A percentile compares a stretch with the other conserved stretches of the same genome.
Conservation (phyloP, 371 early-diverging fungal species). For the Saksenaea oblongispora region DNA sequence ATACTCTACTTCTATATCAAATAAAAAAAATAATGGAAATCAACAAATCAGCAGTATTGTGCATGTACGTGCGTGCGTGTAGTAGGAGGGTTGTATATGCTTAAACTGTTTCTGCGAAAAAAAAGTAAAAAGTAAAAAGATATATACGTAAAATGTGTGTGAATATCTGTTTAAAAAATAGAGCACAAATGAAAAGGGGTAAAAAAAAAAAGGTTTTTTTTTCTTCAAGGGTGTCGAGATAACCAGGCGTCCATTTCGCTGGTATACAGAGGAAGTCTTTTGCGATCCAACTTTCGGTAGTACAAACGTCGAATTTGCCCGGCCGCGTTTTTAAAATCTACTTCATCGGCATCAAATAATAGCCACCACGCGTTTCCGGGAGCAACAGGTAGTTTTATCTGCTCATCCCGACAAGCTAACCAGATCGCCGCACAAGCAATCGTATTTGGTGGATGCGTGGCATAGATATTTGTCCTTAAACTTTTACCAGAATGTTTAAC, state of each 20-base stretch:
- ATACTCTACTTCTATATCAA: not conserved
- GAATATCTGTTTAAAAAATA: not conserved
- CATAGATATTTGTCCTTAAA: constrained; percentile 77
- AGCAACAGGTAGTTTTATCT: constrained; percentile 70
- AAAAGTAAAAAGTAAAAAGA: no score
- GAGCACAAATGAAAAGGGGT: not conserved
- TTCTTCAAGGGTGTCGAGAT: not conserved
- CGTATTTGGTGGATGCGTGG: constrained; percentile 82
- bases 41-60: constrained; percentile 3
- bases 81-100: no score
- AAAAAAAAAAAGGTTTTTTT: not conserved
- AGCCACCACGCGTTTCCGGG: constrained; percentile 80
- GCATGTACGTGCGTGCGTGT: not conserved
- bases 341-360: constrained; percentile 77
- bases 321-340: constrained; percentile 66
- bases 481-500: constrained; percentile 36
- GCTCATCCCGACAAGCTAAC: constrained; percentile 72
- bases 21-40: not conserved
- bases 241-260: constrained; percentile 36
- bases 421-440: constrained; percentile 92
- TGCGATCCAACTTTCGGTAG: constrained; percentile 48
- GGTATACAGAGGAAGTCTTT: constrained; percentile 51
- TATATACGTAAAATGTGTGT: not conserved
- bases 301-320: constrained; percentile 63
- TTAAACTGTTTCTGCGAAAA: no score